Evolutionary conservation across 129 eudicot genomes (phyloP).

Genomic region (Flaveria brownii): DNA sequence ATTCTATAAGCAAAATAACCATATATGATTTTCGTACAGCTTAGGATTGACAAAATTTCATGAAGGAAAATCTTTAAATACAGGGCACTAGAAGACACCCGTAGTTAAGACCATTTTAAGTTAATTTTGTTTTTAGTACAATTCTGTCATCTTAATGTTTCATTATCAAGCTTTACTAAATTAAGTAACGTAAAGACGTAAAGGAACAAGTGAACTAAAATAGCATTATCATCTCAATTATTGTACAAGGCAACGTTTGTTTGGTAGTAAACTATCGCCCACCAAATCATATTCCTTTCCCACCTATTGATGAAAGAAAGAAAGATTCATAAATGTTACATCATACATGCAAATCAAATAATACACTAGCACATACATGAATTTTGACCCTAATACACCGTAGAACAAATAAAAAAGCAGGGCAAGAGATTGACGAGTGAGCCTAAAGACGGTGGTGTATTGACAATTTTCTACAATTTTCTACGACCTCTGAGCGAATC

Average conservation of each 20-base stretch:
- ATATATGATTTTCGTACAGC: not conserved
- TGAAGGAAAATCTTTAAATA: not conserved
- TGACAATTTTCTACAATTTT: conserved; percentile 23
- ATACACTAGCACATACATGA: conserved; percentile 16
- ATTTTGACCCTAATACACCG: conserved; percentile 15
- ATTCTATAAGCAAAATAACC: not conserved
- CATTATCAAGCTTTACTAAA: too few relatives aligned
- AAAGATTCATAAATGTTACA: not conserved
- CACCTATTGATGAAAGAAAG: not conserved
- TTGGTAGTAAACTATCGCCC: conserved; percentile 20
- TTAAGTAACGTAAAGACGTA: too few relatives aligned
- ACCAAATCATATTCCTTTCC: conserved; percentile 23
- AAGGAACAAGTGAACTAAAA: not conserved
- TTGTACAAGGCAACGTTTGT: not conserved
- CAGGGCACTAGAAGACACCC: not conserved
- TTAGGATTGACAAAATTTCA: not conserved
- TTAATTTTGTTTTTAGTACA: too few relatives aligned
- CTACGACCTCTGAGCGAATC: conserved; percentile 14
- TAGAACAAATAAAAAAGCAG: conserved; percentile 12
- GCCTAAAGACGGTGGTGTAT: not conserved
- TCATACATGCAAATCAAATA: conserved; percentile 16
- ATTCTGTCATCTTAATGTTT: too few relatives aligned
- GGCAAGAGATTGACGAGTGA: not conserved
- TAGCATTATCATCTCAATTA: not conserved
- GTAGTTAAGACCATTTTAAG: too few relatives aligned